Evolutionary conservation across 441 rosid genomes (phyloP).

Genomic region (Pelargonium fulgidum): DNA sequence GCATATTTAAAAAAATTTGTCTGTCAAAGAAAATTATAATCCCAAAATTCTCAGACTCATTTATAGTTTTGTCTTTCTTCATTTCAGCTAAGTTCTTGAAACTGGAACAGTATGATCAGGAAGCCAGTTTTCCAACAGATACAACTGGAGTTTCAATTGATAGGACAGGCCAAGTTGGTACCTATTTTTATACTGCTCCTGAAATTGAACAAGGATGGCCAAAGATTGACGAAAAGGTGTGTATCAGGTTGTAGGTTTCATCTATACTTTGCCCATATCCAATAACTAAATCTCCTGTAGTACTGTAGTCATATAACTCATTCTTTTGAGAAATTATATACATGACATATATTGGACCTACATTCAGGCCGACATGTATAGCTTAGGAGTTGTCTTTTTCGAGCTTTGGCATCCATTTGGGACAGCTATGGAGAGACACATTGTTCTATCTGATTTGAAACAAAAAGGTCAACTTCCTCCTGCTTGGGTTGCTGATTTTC

Average conservation of each 20-base stretch:
- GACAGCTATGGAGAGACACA: slow-evolving; percentile 86
- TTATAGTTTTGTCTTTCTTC: slow-evolving; percentile 1
- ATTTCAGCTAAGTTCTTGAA: slow-evolving; percentile 86
- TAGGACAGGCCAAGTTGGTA: slow-evolving; percentile 93
- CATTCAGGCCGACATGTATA: slow-evolving; percentile 94
- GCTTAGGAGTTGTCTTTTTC: slow-evolving; percentile 89
- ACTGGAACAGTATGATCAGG: slow-evolving; percentile 92
- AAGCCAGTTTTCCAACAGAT: slow-evolving; percentile 50
- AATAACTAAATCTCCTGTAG: slow-evolving; percentile 8
- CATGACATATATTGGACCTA: slow-evolving; percentile 13
- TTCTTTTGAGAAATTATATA: slow-evolving; percentile 8
- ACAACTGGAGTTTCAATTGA: slow-evolving; percentile 67
- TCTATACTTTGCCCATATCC: slow-evolving; percentile 17
- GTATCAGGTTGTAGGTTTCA: slow-evolving; percentile 20
- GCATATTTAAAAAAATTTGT: background rate
- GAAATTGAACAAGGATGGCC: slow-evolving; percentile 99
- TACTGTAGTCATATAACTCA: slow-evolving; percentile 9
- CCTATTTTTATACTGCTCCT: slow-evolving; percentile 95
- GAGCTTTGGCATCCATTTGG: slow-evolving; percentile 96
- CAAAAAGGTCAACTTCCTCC: slow-evolving; percentile 81
- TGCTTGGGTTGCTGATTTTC: slow-evolving; percentile 73
- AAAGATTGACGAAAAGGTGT: slow-evolving; percentile 96
- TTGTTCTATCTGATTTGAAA: slow-evolving; percentile 70
- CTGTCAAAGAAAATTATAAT: background rate
- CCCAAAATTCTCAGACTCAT: background rate